phyloP scores from a whole-genome alignment of 2,329 filamentous ascomycete genomes.

The Colletotrichum sp. region DNA sequence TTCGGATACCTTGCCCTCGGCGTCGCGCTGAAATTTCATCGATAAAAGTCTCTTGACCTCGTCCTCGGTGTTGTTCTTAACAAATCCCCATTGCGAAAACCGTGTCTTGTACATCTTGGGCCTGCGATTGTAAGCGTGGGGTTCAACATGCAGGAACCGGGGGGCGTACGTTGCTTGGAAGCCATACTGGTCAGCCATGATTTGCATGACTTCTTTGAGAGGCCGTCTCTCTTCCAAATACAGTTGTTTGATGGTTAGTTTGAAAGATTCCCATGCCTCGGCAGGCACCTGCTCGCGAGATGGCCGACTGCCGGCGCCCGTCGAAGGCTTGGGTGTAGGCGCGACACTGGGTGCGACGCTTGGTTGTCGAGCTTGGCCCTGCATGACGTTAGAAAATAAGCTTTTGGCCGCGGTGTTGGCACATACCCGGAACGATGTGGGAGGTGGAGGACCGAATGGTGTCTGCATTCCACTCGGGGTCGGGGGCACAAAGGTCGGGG shows the following conservation, averaged over 20 bases:
- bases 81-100: conserved; percentile 59
- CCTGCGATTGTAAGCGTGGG: conserved; percentile 30
- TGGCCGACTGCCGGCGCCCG: conserved; percentile 36
- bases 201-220: conserved; percentile 56
- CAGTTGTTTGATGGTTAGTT: conserved; percentile 46
- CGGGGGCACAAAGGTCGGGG: conserved; percentile 4
- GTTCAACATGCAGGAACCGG: neutral
- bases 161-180: conserved; percentile 53
- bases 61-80: conserved; percentile 59
- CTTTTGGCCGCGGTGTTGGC: neutral
- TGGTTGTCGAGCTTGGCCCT: conserved; percentile 12
- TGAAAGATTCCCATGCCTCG: conserved; percentile 52
- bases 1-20: conserved; percentile 56
- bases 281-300: conserved; percentile 48
- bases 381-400: neutral
- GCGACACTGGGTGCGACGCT: conserved; percentile 2
- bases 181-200: conserved; percentile 52
- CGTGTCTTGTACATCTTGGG: conserved; percentile 62
- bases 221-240: conserved; percentile 55
- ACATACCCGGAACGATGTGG: conserved; percentile 18
- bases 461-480: conserved; percentile 11
- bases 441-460: conserved; percentile 16
- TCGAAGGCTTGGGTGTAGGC: conserved; percentile 31
- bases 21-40: conserved; percentile 57
- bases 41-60: conserved; percentile 55